A percentile compares a stretch with the other conserved stretches of the same genome.
Evolutionary conservation across 2,329 filamentous ascomycete species (phyloP).

Genomic region (Botrytis aclada): DNA sequence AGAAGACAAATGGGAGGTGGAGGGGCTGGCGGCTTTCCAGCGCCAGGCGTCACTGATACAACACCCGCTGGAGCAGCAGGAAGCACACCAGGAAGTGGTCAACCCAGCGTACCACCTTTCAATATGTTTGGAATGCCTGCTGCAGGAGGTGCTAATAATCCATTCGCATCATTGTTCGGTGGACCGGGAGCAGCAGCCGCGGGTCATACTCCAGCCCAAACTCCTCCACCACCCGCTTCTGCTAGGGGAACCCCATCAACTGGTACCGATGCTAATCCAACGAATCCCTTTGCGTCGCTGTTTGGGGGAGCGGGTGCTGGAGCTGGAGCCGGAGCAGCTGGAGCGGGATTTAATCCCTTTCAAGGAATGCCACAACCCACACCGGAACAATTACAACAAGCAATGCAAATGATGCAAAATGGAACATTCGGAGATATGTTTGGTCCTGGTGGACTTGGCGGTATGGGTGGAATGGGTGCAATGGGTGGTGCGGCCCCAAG

Average conservation of each 20-base stretch:
- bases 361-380: constrained; percentile 47
- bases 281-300: constrained; percentile 67
- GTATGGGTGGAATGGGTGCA: constrained; percentile 11
- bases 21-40: constrained; percentile 67
- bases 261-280: constrained; percentile 39
- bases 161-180: constrained; percentile 59
- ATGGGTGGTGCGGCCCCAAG: constrained; percentile 43
- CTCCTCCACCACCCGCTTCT: constrained; percentile 36
- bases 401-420: constrained; percentile 44
- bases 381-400: constrained; percentile 55
- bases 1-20: constrained; percentile 63
- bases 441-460: constrained; percentile 22
- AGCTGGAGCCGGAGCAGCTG: constrained; percentile 17
- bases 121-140: constrained; percentile 37
- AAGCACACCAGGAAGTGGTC: constrained; percentile 29
- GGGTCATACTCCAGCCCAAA: constrained; percentile 33
- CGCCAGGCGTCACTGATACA: constrained; percentile 86
- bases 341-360: constrained; percentile 40
- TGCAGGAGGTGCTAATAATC: constrained; percentile 46
- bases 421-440: constrained; percentile 30
- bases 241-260: constrained; percentile 23
- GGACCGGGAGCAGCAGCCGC: constrained; percentile 26
- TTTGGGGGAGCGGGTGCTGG: constrained; percentile 47
- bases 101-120: constrained; percentile 26
- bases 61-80: constrained; percentile 53